These are phyloP conservation scores for Gossypium stocksii DNA, from an alignment of 345 rosid genomes.

Conservation along the genomic window DNA sequence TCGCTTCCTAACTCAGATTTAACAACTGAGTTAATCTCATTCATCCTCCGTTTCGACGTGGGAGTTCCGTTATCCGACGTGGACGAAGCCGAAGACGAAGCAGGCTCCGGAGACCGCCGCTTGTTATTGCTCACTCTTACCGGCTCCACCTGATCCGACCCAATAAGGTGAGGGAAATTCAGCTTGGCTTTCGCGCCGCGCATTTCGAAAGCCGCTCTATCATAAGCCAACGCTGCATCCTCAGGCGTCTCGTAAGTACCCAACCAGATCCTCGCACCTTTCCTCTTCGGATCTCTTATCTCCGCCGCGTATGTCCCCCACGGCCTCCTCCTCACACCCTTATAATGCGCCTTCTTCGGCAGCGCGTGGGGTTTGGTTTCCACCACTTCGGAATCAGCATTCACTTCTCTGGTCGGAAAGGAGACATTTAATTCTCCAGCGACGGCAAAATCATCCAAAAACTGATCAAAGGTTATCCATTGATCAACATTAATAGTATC, in stretches of 20 bases:
- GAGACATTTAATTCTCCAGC: background rate
- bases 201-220: conserved; percentile 30
- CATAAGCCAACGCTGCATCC: conserved; percentile 37
- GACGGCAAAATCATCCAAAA: background rate
- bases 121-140: conserved; percentile 22
- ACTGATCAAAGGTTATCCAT: conserved; percentile 13
- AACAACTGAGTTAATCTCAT: background rate
- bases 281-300: conserved; percentile 57
- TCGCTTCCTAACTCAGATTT: background rate
- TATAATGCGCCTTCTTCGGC: conserved; percentile 25
- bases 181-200: conserved; percentile 33
- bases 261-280: conserved; percentile 64
- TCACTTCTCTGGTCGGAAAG: background rate
- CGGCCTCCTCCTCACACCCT: conserved; percentile 48
- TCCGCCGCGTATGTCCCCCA: conserved; percentile 76
- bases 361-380: background rate
- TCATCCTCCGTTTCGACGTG: conserved; percentile 1
- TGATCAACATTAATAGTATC: background rate
- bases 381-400: background rate
- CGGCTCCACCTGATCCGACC: conserved; percentile 19
- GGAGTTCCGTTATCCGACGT: conserved; percentile 5
- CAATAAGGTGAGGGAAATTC: conserved; percentile 35
- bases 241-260: conserved; percentile 57
- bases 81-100: background rate
- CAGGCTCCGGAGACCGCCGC: conserved; percentile 28